These are phyloP conservation scores for Termitomyces titanicus DNA, from an alignment of 768 basidiomycete species.

Conservation along the genomic window DNA sequence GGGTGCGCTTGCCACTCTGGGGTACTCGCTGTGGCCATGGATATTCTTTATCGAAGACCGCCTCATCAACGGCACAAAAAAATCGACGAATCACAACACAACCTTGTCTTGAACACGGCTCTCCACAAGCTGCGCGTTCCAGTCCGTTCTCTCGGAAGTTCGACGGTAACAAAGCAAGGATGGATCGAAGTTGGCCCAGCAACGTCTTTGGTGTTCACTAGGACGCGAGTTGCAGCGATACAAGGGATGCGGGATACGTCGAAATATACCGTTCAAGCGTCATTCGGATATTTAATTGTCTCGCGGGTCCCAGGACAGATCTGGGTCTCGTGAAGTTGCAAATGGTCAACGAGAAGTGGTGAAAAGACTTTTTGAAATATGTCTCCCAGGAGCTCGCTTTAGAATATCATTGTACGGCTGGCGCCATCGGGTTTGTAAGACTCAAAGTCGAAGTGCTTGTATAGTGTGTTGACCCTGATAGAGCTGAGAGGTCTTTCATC, in stretches of 20 bases:
- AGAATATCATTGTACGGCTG: conserved; percentile 2
- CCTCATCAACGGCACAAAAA: not conserved
- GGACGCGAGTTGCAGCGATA: not conserved
- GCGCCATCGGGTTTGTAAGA: conserved; percentile 30
- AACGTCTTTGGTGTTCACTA: not conserved
- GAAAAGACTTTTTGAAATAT: not conserved
- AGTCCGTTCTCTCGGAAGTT: not conserved
- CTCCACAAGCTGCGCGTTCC: not conserved
- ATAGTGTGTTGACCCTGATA: conserved; percentile 6
- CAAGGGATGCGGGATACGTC: not conserved
- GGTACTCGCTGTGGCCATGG: not conserved
- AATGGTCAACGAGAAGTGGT: not conserved
- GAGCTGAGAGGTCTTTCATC: not conserved
- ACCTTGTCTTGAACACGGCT: not conserved
- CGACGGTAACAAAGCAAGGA: not conserved
- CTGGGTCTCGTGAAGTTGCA: not conserved
- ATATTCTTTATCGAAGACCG: conserved; percentile 1
- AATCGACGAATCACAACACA: not conserved
- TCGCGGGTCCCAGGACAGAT: not conserved
- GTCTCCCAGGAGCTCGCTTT: not conserved
- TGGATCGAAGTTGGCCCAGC: conserved; percentile 1
- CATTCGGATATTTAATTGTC: conserved; percentile 3
- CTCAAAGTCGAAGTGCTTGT: not conserved
- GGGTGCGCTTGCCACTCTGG: conserved; percentile 2
- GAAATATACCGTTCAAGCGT: conserved; percentile 1